Evolutionary conservation across 169 alveolate species (phyloP).

Genomic region (Theileria luwenshuni): DNA sequence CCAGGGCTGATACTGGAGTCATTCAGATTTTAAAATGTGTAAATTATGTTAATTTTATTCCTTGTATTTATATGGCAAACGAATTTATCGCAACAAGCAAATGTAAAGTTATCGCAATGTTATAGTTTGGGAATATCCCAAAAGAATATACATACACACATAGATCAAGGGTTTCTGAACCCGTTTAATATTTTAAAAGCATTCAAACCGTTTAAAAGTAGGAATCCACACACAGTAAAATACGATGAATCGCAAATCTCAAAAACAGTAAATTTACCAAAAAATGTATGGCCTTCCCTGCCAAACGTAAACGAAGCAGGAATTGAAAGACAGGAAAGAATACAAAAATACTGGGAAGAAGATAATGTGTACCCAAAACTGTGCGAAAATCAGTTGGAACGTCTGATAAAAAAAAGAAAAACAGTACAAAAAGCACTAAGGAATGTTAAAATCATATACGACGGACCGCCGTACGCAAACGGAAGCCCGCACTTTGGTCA

Average conservation of each 20-base stretch:
- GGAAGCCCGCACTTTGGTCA: constrained; percentile 88
- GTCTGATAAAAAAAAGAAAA: neutral
- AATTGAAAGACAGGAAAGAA: constrained; percentile 53
- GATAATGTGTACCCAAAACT: constrained; percentile 44
- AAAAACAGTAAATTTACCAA: constrained; percentile 29
- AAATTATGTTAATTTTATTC: constrained; percentile 17
- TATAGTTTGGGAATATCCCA: neutral
- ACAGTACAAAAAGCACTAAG: constrained; percentile 7
- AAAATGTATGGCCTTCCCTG: constrained; percentile 51
- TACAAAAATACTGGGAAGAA: constrained; percentile 64
- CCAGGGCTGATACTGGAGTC: too few relatives aligned
- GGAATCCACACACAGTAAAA: neutral
- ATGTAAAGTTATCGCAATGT: constrained; percentile 1
- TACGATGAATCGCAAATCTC: constrained; percentile 9
- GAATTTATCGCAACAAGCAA: neutral
- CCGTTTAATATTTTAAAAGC: constrained; percentile 11
- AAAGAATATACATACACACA: neutral
- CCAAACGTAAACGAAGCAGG: constrained; percentile 38
- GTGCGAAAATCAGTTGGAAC: constrained; percentile 24
- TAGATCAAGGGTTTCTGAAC: constrained; percentile 1
- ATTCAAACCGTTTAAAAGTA: neutral
- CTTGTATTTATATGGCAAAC: constrained; percentile 7
- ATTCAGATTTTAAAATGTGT: constrained; percentile 9
- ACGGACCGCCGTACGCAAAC: constrained; percentile 91
- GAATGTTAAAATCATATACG: constrained; percentile 67